Evolutionary conservation across 2,329 filamentous ascomycete genomes (phyloP).

Genomic region (Cercospora beticola): DNA sequence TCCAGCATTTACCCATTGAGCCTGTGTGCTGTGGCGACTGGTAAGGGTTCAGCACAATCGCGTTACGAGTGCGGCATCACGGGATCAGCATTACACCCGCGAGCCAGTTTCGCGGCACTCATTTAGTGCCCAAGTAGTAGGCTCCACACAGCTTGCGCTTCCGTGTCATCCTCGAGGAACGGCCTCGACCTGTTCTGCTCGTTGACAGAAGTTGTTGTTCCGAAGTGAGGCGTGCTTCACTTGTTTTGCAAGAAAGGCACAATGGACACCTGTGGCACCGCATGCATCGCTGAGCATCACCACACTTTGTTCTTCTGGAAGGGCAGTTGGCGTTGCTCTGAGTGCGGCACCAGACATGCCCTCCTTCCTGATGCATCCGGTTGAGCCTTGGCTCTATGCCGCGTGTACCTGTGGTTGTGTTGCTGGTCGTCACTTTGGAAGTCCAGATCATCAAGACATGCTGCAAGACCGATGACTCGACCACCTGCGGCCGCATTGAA

Average conservation of each 20-base stretch:
- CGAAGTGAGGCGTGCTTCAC: not conserved
- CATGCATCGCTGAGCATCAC: constrained; percentile 10
- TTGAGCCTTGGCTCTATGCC: constrained; percentile 14
- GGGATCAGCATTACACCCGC: constrained; percentile 18
- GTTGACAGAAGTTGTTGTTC: constrained; percentile 6
- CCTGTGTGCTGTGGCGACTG: constrained; percentile 7
- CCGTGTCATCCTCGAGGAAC: not conserved
- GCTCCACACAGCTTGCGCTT: constrained; percentile 5
- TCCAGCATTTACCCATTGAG: not conserved
- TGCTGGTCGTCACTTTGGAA: not conserved
- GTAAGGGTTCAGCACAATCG: constrained; percentile 10
- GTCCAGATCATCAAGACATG: not conserved
- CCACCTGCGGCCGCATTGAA: constrained; percentile 1
- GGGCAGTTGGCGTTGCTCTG: not conserved
- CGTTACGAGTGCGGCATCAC: constrained; percentile 10
- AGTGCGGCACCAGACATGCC: not conserved
- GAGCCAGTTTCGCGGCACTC: constrained; percentile 16
- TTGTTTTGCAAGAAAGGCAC: constrained; percentile 6
- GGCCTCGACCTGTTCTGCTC: constrained; percentile 5
- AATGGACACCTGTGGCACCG: not conserved
- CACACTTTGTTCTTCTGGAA: constrained; percentile 1
- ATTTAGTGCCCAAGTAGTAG: constrained; percentile 1
- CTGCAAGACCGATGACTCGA: not conserved
- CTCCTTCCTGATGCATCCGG: constrained; percentile 19
- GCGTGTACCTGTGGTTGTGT: constrained; percentile 9